Evolutionary conservation across 495 filamentous ascomycete species (phyloP).

Genomic region (Barbatosphaeria neglecta): DNA sequence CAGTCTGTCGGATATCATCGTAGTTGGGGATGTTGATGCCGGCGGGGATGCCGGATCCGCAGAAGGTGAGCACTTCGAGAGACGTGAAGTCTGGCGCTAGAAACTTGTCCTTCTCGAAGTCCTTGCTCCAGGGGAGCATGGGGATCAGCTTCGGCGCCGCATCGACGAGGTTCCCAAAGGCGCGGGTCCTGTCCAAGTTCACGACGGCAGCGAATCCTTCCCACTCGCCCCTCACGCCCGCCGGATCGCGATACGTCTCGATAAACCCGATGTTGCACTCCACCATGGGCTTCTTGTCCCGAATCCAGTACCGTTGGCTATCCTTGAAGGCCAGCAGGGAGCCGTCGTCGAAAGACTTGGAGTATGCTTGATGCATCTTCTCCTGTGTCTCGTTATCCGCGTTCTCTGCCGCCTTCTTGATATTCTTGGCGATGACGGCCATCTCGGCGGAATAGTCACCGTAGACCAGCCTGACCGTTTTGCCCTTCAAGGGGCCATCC

Average conservation of each 20-base stretch:
- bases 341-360: slow-evolving; percentile 71
- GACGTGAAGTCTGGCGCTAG: slow-evolving; percentile 89
- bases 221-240: slow-evolving; percentile 92
- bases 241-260: slow-evolving; percentile 91
- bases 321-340: slow-evolving; percentile 85
- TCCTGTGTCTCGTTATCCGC: slow-evolving; percentile 78
- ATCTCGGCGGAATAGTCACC: slow-evolving; percentile 77
- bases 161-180: slow-evolving; percentile 79
- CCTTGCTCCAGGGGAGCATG: slow-evolving; percentile 73
- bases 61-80: slow-evolving; percentile 54
- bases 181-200: slow-evolving; percentile 69
- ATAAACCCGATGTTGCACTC: slow-evolving; percentile 93
- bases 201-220: slow-evolving; percentile 81
- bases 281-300: slow-evolving; percentile 77
- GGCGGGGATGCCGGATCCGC: slow-evolving; percentile 67
- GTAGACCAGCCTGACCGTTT: slow-evolving; percentile 58
- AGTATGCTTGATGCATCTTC: slow-evolving; percentile 74
- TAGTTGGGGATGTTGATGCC: slow-evolving; percentile 78
- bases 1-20: slow-evolving; percentile 81
- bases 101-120: slow-evolving; percentile 94
- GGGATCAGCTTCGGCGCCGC: slow-evolving; percentile 73
- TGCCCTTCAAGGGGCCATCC: slow-evolving; percentile 51
- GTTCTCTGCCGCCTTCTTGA: slow-evolving; percentile 60
- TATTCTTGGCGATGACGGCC: slow-evolving; percentile 59
- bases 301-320: slow-evolving; percentile 82